These are phyloP conservation scores for Mycosarcoma mackinlayi DNA, from an alignment of 1,284 basidiomycete species.

Conservation along the genomic window DNA sequence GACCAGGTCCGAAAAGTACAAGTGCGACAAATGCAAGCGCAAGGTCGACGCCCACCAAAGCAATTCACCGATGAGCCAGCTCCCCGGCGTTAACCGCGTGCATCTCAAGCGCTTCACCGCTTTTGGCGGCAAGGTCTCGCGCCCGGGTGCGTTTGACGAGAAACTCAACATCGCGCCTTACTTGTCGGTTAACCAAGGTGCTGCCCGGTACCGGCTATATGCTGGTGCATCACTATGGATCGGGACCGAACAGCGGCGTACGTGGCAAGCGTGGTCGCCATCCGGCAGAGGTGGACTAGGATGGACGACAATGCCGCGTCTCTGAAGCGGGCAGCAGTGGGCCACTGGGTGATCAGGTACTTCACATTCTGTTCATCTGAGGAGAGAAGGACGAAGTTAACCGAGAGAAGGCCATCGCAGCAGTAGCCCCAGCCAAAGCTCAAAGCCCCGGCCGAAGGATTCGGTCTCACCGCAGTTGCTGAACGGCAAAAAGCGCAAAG, in stretches of 20 bases:
- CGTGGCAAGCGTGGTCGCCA: slow-evolving; percentile 82
- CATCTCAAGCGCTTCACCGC: slow-evolving; percentile 96
- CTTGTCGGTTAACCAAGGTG: slow-evolving; percentile 77
- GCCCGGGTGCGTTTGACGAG: slow-evolving; percentile 82
- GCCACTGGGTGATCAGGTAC: slow-evolving; percentile 76
- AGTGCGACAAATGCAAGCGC: slow-evolving; percentile 95
- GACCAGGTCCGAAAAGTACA: slow-evolving; percentile 93
- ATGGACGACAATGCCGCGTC: slow-evolving; percentile 93
- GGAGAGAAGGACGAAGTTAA: slow-evolving; percentile 71
- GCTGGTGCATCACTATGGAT: slow-evolving; percentile 92
- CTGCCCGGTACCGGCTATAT: slow-evolving; percentile 84
- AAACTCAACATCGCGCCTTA: slow-evolving; percentile 79
- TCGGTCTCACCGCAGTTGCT: too few relatives aligned
- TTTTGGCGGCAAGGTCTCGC: slow-evolving; percentile 76
- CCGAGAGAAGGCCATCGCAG: slow-evolving; percentile 34
- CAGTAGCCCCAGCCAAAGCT: slow-evolving; percentile 3
- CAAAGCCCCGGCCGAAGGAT: too few relatives aligned
- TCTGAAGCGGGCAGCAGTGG: slow-evolving; percentile 64
- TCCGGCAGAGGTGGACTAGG: slow-evolving; percentile 83
- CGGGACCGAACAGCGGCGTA: slow-evolving; percentile 93
- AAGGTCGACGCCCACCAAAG: slow-evolving; percentile 87
- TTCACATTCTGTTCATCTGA: slow-evolving; percentile 91
- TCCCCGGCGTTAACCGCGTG: slow-evolving; percentile 91
- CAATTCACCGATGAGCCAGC: slow-evolving; percentile 87
- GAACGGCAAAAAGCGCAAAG: slow-evolving; percentile 23